Evolutionary conservation across 1,139 yeast genomes (phyloP).

Genomic region (Lodderomyces margitis): DNA sequence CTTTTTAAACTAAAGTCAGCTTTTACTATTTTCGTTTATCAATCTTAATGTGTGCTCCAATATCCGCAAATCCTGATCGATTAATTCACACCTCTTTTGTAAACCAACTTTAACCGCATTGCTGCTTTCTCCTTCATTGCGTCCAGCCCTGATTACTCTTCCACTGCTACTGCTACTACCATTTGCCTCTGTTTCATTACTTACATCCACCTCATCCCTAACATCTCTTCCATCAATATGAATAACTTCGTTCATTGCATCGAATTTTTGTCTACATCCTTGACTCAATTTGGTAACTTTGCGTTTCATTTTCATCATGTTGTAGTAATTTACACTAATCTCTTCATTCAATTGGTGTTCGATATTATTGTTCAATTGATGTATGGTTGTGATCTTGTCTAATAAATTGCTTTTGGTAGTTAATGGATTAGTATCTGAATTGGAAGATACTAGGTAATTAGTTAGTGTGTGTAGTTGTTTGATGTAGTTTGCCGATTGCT

Average conservation of each 20-base stretch:
- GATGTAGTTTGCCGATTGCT: conserved; percentile 28
- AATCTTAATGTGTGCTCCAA: conserved; percentile 35
- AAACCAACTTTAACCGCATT: conserved; percentile 18
- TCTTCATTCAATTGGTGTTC: conserved; percentile 24
- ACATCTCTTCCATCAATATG: not conserved
- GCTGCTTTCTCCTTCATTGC: not conserved
- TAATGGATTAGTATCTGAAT: conserved; percentile 18
- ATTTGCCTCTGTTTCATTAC: not conserved
- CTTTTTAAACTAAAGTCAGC: too few relatives aligned
- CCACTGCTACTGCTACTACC: not conserved
- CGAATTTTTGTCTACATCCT: conserved; percentile 15
- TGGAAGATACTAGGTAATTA: conserved; percentile 24
- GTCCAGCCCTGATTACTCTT: not conserved
- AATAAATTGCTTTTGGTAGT: conserved; percentile 17
- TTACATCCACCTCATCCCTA: not conserved
- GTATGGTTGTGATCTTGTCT: conserved; percentile 47
- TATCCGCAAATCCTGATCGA: conserved; percentile 49
- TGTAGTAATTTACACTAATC: conserved; percentile 25
- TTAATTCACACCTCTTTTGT: conserved; percentile 40
- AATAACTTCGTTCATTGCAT: conserved; percentile 19
- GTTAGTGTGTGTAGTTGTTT: conserved; percentile 26
- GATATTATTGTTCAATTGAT: conserved; percentile 38
- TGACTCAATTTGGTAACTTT: conserved; percentile 20
- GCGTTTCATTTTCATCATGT: conserved; percentile 22
- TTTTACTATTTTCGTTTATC: not conserved